Percentiles rank a stretch among this genome's conserved stretches.
These are phyloP conservation scores for Colletotrichum destructivum DNA, from an alignment of 2,329 filamentous ascomycete genomes.

Conservation along the genomic window DNA sequence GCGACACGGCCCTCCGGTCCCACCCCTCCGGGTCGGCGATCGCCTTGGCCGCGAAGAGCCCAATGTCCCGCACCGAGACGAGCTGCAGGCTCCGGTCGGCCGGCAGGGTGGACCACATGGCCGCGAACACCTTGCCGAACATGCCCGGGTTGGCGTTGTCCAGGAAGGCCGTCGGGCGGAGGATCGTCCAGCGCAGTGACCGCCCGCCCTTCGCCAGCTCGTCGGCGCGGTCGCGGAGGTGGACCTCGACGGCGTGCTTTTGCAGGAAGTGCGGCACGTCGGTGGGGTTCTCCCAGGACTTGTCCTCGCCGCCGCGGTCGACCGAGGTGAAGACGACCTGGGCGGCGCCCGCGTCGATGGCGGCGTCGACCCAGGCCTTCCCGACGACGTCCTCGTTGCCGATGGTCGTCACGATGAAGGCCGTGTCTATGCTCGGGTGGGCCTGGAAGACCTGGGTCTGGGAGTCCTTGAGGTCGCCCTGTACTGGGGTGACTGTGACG, in stretches of 20 bases:
- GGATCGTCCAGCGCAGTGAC: slow-evolving; percentile 45
- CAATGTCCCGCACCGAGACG: slow-evolving; percentile 48
- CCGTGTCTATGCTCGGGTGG: slow-evolving; percentile 44
- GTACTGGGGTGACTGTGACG: slow-evolving; percentile 43
- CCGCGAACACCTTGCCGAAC: slow-evolving; percentile 49
- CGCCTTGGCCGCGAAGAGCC: slow-evolving; percentile 43
- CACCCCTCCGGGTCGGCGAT: slow-evolving; percentile 41
- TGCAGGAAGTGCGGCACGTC: slow-evolving; percentile 46
- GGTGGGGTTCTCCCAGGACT: slow-evolving; percentile 46
- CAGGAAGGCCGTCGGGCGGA: slow-evolving; percentile 49
- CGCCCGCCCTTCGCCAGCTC: slow-evolving; percentile 16
- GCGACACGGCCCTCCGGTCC: slow-evolving; percentile 38
- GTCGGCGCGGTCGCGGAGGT: slow-evolving; percentile 40
- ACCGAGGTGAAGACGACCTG: slow-evolving; percentile 52
- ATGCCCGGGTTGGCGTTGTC: slow-evolving; percentile 48
- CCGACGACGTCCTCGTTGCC: slow-evolving; percentile 47
- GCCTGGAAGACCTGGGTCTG: slow-evolving; percentile 44
- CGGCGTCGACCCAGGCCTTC: slow-evolving; percentile 46
- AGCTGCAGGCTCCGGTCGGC: slow-evolving; percentile 46
- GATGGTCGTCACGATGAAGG: slow-evolving; percentile 48
- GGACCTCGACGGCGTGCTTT: slow-evolving; percentile 44
- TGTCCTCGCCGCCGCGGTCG: slow-evolving; percentile 47
- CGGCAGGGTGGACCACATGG: slow-evolving; percentile 47
- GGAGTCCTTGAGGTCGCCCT: slow-evolving; percentile 42
- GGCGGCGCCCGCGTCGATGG: slow-evolving; percentile 60